A percentile compares a stretch with the other conserved stretches of the same genome.
These are phyloP conservation scores for Tricholoma sp. DNA, from an alignment of 768 basidiomycete species.

Conservation along the genomic window DNA sequence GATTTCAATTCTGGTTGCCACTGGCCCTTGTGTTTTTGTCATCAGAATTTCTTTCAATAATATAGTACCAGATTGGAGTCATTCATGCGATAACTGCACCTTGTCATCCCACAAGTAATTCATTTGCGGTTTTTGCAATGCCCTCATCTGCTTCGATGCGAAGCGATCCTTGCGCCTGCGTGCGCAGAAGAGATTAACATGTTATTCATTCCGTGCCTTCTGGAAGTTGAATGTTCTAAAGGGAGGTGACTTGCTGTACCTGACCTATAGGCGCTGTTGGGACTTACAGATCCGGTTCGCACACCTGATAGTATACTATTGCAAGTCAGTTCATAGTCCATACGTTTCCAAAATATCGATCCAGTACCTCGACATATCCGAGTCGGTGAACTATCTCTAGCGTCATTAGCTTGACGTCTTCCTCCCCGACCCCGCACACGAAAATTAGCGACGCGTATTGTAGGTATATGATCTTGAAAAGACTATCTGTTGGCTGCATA, in stretches of 20 bases:
- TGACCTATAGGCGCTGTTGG: not conserved
- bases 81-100: no score
- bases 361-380: constrained; percentile 80
- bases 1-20: not conserved
- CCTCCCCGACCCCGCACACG: constrained; percentile 65
- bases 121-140: constrained; percentile 12
- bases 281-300: constrained; percentile 86
- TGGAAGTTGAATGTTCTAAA: constrained; percentile 88
- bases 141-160: constrained; percentile 16
- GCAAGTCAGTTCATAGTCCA: constrained; percentile 25
- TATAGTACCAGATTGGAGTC: not conserved
- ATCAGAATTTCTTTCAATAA: not conserved
- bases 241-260: not conserved
- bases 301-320: constrained; percentile 63
- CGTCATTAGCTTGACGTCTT: constrained; percentile 78
- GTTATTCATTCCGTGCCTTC: not conserved
- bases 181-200: not conserved
- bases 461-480: constrained; percentile 69
- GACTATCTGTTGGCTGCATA: not conserved
- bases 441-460: constrained; percentile 86
- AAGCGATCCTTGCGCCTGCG: constrained; percentile 12
- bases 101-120: constrained; percentile 9
- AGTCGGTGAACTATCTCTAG: constrained; percentile 81
- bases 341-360: constrained; percentile 80
- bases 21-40: not conserved